phyloP scores from a whole-genome alignment of 371 early-diverging fungal species.

The Syncephalastrum sp. region DNA sequence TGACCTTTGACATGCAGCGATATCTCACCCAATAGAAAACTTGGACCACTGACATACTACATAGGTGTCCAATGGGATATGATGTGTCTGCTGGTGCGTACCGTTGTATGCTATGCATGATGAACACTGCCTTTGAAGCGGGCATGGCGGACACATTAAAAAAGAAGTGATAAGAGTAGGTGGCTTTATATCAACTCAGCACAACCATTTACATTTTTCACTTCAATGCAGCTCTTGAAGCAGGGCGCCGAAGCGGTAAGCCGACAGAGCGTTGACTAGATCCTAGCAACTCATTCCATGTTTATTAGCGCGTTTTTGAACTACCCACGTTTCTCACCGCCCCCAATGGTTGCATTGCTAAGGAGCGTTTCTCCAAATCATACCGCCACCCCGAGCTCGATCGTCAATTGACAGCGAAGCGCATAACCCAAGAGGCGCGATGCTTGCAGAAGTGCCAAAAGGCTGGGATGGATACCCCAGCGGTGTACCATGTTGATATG shows the following conservation, averaged over 20 bases:
- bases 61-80: too few species aligned
- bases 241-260: conserved; percentile 29
- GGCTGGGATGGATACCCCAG: conserved; percentile 79
- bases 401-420: conserved; percentile 71
- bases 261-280: neutral
- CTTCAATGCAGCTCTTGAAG: conserved; percentile 9
- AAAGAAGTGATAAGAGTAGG: too few species aligned
- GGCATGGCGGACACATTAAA: too few species aligned
- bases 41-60: too few species aligned
- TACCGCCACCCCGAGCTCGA: conserved; percentile 94
- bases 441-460: conserved; percentile 71
- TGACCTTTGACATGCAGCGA: too few species aligned
- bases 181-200: too few species aligned
- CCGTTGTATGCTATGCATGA: too few species aligned
- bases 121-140: too few species aligned
- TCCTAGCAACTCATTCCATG: neutral
- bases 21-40: too few species aligned
- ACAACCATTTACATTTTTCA: too few species aligned
- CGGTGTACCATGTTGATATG: conserved; percentile 78
- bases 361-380: conserved; percentile 84
- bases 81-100: too few species aligned
- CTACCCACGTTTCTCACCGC: conserved; percentile 18
- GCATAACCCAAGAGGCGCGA: conserved; percentile 85
- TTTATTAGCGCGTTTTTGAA: conserved; percentile 23
- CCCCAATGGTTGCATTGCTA: conserved; percentile 45